Conservation (phyloP, 2,329 filamentous ascomycete genomes). For the Beauveria medogensis region DNA sequence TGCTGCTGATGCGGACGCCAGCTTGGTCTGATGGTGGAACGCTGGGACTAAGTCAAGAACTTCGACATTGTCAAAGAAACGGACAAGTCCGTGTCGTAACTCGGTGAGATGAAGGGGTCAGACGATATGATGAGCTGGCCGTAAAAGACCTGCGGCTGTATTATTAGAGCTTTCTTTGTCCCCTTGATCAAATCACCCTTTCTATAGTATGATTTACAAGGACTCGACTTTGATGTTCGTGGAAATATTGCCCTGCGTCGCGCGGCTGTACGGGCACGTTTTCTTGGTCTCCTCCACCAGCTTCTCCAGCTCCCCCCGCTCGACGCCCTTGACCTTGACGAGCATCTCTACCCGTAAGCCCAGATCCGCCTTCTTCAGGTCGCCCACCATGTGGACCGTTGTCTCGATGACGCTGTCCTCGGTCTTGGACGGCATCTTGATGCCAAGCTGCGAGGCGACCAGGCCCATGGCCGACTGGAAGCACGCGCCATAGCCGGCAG, state of each 20-base stretch:
- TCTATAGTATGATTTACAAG: neutral
- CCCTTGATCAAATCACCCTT: neutral
- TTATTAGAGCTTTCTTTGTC: neutral
- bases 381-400: slow-evolving; percentile 35
- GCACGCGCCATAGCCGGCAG: slow-evolving; percentile 38
- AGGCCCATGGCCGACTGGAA: slow-evolving; percentile 40
- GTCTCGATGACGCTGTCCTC: slow-evolving; percentile 31
- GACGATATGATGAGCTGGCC: neutral
- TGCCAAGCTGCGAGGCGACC: slow-evolving; percentile 28
- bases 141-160: neutral
- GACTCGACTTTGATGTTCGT: slow-evolving; percentile 18
- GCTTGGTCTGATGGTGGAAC: neutral
- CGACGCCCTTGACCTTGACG: slow-evolving; percentile 26
- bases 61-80: neutral
- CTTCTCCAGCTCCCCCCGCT: slow-evolving; percentile 18
- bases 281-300: slow-evolving; percentile 20
- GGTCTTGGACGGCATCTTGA: slow-evolving; percentile 30
- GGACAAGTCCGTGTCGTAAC: neutral
- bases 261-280: slow-evolving; percentile 22
- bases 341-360: slow-evolving; percentile 35
- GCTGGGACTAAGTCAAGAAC: neutral
- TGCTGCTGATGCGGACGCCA: neutral
- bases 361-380: slow-evolving; percentile 36
- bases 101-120: neutral
- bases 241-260: slow-evolving; percentile 20